Evolutionary conservation across 2,329 filamentous ascomycete species (phyloP).

Genomic region (Ilyonectria destructans): DNA sequence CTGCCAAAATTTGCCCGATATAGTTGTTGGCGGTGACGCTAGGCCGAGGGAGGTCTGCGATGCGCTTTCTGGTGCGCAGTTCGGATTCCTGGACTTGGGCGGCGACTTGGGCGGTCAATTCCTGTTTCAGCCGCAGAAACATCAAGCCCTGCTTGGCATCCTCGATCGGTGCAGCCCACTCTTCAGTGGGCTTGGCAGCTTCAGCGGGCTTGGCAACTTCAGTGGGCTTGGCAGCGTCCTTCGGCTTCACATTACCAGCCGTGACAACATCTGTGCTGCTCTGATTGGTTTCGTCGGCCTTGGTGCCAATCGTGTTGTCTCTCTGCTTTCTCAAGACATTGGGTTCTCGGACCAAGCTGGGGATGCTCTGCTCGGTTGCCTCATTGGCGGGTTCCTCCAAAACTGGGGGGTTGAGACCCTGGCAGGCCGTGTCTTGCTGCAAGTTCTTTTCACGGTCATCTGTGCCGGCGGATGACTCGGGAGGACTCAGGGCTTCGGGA

Average conservation of each 20-base stretch:
- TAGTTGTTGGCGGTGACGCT: not conserved
- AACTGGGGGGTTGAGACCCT: not conserved
- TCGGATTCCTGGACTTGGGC: not conserved
- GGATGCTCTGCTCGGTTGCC: not conserved
- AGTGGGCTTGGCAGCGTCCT: not conserved
- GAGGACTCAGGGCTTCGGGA: not conserved
- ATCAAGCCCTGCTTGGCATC: not conserved
- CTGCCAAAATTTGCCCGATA: not conserved
- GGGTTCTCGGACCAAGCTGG: not conserved
- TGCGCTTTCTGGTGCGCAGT: not conserved
- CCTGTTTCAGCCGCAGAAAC: slow-evolving; percentile 7
- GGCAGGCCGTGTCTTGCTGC: not conserved
- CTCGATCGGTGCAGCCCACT: not conserved
- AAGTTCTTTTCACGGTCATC: no score
- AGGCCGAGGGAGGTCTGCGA: not conserved
- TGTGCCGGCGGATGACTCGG: not conserved
- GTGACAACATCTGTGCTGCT: not conserved
- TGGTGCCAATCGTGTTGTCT: not conserved
- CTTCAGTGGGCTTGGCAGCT: slow-evolving; percentile 1
- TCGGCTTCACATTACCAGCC: not conserved
- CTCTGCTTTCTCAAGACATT: not conserved
- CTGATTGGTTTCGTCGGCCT: not conserved
- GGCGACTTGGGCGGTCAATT: slow-evolving; percentile 10
- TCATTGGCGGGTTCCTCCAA: not conserved
- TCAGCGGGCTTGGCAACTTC: no score